Evolutionary conservation across 202 grass and related monocot genomes (phyloP).

Genomic region (Setaria italica): DNA sequence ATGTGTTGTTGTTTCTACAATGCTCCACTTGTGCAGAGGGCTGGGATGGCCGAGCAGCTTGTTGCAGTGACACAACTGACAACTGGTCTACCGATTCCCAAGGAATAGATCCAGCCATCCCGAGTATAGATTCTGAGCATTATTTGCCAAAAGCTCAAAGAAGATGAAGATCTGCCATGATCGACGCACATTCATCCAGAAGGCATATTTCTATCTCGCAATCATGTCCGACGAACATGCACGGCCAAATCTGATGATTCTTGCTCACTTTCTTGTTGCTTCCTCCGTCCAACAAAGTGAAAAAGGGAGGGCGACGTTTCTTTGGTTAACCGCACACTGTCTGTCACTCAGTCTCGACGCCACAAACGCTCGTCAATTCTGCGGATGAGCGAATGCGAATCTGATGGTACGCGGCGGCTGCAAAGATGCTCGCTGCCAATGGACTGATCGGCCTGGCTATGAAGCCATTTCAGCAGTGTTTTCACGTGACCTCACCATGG

Average conservation of each 20-base stretch:
- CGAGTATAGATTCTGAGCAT: slow-evolving; percentile 40
- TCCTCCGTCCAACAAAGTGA: neutral
- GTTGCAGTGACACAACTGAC: neutral
- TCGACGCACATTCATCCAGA: slow-evolving; percentile 32
- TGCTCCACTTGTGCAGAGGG: no score
- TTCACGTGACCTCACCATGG: slow-evolving; percentile 9
- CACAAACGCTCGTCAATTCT: no score
- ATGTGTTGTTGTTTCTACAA: no score
- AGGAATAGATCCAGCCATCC: slow-evolving; percentile 29
- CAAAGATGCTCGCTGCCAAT: no score
- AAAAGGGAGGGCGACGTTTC: neutral
- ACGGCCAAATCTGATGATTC: slow-evolving; percentile 26
- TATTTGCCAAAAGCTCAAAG: slow-evolving; percentile 24
- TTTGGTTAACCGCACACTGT: neutral
- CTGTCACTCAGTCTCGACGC: neutral
- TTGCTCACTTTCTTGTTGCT: neutral
- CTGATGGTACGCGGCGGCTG: neutral
- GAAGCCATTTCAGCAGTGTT: neutral
- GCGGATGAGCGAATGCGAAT: neutral
- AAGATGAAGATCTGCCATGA: slow-evolving; percentile 34
- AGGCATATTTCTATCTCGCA: slow-evolving; percentile 47
- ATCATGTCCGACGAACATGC: slow-evolving; percentile 30
- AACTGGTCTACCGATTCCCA: neutral
- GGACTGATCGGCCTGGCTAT: neutral
- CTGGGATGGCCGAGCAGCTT: neutral